A percentile compares a stretch with the other conserved stretches of the same genome.
Conservation (phyloP, 2,329 filamentous ascomycete species). For the Colletotrichum spaethianum region DNA sequence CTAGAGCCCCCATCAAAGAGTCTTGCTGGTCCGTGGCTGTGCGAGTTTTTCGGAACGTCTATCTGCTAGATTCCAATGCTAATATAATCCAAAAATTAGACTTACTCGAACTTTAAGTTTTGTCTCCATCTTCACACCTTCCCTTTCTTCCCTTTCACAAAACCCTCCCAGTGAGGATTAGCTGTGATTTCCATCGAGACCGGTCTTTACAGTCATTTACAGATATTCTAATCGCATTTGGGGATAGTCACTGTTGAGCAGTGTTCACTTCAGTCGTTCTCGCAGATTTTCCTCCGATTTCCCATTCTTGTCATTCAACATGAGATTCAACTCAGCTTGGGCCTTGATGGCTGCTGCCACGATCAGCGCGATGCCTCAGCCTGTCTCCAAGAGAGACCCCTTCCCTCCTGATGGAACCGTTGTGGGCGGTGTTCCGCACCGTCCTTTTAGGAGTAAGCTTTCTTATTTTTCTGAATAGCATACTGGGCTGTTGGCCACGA, state of each 20-base stretch:
- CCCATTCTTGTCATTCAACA: slow-evolving; percentile 6
- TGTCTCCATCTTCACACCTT: slow-evolving; percentile 13
- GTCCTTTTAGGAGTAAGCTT: slow-evolving; percentile 29
- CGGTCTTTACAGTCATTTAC: slow-evolving; percentile 36
- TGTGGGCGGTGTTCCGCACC: slow-evolving; percentile 26
- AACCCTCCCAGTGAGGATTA: slow-evolving; percentile 33
- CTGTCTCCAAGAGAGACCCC: slow-evolving; percentile 23
- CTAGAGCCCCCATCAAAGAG: neutral
- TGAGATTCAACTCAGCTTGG: slow-evolving; percentile 33
- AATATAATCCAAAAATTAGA: slow-evolving; percentile 39
- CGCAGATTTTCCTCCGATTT: neutral
- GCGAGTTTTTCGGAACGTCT: slow-evolving; percentile 15
- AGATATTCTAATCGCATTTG: slow-evolving; percentile 15
- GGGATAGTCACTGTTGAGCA: slow-evolving; percentile 32
- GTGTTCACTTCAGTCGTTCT: slow-evolving; percentile 30
- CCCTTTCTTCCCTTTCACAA: slow-evolving; percentile 11
- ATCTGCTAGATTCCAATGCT: slow-evolving; percentile 10
- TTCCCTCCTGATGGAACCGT: slow-evolving; percentile 34
- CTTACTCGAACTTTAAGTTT: slow-evolving; percentile 13
- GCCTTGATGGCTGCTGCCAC: slow-evolving; percentile 24
- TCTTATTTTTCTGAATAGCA: neutral
- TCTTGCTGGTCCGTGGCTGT: slow-evolving; percentile 25
- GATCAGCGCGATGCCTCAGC: slow-evolving; percentile 35
- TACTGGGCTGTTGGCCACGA: no score
- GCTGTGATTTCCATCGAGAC: slow-evolving; percentile 22